Conservation (phyloP, 495 filamentous ascomycete species). For the Bacidia gigantensis region DNA sequence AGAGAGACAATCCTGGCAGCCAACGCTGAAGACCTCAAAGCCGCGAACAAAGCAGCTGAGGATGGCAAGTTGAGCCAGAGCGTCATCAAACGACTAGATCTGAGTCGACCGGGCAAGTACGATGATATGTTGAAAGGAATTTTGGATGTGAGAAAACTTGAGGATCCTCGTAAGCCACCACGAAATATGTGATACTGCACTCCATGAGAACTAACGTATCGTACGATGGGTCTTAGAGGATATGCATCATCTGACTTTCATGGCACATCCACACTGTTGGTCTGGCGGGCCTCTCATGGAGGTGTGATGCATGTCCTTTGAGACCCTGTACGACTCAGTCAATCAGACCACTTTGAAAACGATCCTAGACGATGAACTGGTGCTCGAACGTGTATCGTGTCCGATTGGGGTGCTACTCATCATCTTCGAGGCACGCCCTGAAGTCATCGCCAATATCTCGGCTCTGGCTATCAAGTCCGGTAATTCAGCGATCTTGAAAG, state of each 20-base stretch:
- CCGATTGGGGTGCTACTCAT: slow-evolving; percentile 93
- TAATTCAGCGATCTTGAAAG: slow-evolving; percentile 95
- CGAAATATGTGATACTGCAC: no score
- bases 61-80: slow-evolving; percentile 67
- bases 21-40: slow-evolving; percentile 66
- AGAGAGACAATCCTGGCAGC: slow-evolving; percentile 68
- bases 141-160: slow-evolving; percentile 69
- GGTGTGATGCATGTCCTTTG: not conserved
- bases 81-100: slow-evolving; percentile 79
- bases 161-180: slow-evolving; percentile 63
- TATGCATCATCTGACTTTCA: not conserved
- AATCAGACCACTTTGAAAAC: slow-evolving; percentile 74
- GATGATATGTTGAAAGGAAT: slow-evolving; percentile 97
- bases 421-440: slow-evolving; percentile 94
- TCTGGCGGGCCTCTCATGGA: slow-evolving; percentile 3
- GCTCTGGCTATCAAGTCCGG: slow-evolving; percentile 95
- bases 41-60: slow-evolving; percentile 56
- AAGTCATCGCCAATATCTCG: slow-evolving; percentile 98
- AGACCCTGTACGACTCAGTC: slow-evolving; percentile 38
- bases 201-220: no score
- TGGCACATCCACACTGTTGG: not conserved
- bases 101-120: slow-evolving; percentile 77
- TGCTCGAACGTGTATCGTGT: slow-evolving; percentile 73
- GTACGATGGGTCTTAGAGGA: not conserved
- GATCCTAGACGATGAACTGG: slow-evolving; percentile 74